Conservation (phyloP, 129 eudicot genomes). For the Smallanthus sonchifolius region DNA sequence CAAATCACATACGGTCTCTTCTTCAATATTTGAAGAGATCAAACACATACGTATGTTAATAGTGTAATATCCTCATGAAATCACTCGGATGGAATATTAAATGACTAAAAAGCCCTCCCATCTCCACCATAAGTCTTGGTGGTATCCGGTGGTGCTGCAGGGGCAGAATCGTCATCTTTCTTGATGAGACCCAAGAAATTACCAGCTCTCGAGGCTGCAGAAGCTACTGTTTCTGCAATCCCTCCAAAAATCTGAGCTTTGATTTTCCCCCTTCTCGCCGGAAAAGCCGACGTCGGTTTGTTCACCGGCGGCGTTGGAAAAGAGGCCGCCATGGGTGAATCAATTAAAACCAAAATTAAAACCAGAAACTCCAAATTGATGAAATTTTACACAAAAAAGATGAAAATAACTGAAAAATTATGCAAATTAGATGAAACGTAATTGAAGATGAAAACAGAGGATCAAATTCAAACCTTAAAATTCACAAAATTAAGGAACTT, state of each 20-base stretch:
- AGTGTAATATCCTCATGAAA: not conserved
- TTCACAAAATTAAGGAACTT: not conserved
- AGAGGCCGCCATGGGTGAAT: conserved; percentile 12
- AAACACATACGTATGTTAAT: not conserved
- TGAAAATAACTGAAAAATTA: not conserved
- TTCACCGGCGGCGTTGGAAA: not conserved
- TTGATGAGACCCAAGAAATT: conserved; percentile 13
- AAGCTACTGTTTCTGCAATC: conserved; percentile 8
- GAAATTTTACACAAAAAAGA: not conserved
- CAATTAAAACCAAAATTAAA: not conserved
- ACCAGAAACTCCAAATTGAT: not conserved
- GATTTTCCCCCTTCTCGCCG: conserved; percentile 12
- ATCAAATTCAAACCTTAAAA: not conserved
- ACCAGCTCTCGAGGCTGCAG: conserved; percentile 23
- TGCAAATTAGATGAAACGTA: not conserved
- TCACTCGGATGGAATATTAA: not conserved
- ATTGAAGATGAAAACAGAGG: not conserved
- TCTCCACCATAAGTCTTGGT: conserved; percentile 8
- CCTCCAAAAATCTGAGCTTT: conserved; percentile 19
- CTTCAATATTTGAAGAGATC: not conserved
- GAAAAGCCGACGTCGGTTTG: not conserved
- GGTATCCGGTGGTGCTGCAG: conserved; percentile 6
- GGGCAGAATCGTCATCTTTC: conserved; percentile 10
- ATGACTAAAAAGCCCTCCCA: conserved; percentile 13
- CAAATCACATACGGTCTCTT: not conserved